These are phyloP conservation scores for Penicillium hesseltinei DNA, from an alignment of 2,329 filamentous ascomycete genomes.

Conservation along the genomic window DNA sequence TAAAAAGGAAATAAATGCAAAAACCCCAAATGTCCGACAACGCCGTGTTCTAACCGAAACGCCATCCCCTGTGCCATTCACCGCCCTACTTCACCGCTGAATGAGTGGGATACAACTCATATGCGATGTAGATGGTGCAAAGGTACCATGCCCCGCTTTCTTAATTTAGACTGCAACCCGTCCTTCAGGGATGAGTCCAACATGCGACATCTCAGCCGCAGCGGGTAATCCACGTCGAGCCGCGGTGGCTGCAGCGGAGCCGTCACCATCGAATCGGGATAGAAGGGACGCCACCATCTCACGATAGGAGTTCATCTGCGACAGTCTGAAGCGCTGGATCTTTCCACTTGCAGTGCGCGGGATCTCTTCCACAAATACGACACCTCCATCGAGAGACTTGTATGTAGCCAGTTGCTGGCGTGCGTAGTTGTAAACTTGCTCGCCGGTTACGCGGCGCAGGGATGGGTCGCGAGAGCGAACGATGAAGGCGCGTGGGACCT, in stretches of 20 bases:
- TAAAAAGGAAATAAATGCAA: neutral
- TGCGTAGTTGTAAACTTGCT: constrained; percentile 47
- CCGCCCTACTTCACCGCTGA: neutral
- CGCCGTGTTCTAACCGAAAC: neutral
- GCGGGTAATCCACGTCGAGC: neutral
- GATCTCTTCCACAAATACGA: constrained; percentile 50
- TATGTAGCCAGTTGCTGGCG: constrained; percentile 46
- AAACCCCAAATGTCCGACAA: neutral
- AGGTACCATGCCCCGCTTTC: neutral
- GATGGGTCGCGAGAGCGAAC: constrained; percentile 33
- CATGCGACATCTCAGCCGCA: constrained; percentile 1
- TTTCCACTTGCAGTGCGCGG: constrained; percentile 53
- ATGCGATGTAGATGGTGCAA: neutral
- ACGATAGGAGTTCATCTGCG: constrained; percentile 41
- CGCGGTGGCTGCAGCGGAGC: neutral
- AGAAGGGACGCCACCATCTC: constrained; percentile 37
- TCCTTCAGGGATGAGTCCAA: constrained; percentile 16
- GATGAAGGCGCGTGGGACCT: constrained; percentile 49
- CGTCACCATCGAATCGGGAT: constrained; percentile 21
- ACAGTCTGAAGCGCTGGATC: constrained; percentile 45
- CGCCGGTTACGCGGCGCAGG: constrained; percentile 30
- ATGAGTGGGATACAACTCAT: neutral
- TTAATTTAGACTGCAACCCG: constrained; percentile 18
- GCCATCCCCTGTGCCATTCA: neutral
- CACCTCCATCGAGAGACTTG: constrained; percentile 49